Conservation (phyloP, 345 rosid species). For the Noccaea bulbosa region DNA sequence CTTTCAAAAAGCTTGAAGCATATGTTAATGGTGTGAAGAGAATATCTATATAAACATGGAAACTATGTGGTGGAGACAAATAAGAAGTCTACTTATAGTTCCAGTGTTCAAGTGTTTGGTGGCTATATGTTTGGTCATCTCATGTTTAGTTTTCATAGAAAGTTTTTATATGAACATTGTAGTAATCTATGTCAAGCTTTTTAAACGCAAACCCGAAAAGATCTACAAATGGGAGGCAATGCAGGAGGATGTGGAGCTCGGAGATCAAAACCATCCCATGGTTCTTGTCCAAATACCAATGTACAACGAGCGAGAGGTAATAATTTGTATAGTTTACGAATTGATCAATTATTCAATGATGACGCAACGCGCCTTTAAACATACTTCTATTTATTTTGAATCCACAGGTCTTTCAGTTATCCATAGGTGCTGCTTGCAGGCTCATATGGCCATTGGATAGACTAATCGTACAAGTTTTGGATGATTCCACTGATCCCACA, state of each 20-base stretch:
- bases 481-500: conserved; percentile 64
- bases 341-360: background rate
- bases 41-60: conserved; percentile 24
- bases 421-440: conserved; percentile 68
- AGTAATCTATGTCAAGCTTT: conserved; percentile 49
- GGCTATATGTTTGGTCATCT: conserved; percentile 54
- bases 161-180: conserved; percentile 60
- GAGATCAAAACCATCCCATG: conserved; percentile 43
- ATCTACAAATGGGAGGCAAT: conserved; percentile 54
- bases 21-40: conserved; percentile 18
- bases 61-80: conserved; percentile 44
- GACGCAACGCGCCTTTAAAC: background rate
- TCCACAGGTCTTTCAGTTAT: conserved; percentile 60
- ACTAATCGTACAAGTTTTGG: conserved; percentile 64
- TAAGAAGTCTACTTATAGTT: conserved; percentile 49
- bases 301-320: conserved; percentile 48
- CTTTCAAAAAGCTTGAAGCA: conserved; percentile 31
- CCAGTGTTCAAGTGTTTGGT: conserved; percentile 53
- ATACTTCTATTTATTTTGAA: background rate
- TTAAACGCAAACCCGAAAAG: conserved; percentile 50
- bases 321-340: background rate
- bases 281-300: conserved; percentile 49
- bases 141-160: conserved; percentile 56
- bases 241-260: conserved; percentile 58
- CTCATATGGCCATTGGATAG: conserved; percentile 64